A percentile compares a stretch with the other conserved stretches of the same genome.
These are phyloP conservation scores for Rubus idaeus DNA, from an alignment of 306 rosid species.

Conservation along the genomic window DNA sequence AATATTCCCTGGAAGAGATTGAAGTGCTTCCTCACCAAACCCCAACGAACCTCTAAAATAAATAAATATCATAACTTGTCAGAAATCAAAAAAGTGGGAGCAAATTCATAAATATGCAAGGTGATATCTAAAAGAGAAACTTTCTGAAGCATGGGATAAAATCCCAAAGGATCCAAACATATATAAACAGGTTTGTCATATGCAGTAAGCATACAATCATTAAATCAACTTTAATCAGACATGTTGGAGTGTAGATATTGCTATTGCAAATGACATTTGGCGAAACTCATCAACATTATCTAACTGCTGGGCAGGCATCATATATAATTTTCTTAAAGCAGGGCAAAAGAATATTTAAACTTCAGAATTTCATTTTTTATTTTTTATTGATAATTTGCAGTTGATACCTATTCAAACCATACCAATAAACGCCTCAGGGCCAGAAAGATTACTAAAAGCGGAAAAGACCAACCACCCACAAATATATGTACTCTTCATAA, in stretches of 20 bases:
- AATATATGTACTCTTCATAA: no score
- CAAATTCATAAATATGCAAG: not conserved
- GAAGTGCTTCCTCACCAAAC: slow-evolving; percentile 97
- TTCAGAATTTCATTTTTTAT: no score
- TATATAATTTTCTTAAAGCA: no score
- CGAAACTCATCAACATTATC: not conserved
- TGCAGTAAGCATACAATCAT: not conserved
- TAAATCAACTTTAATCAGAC: not conserved
- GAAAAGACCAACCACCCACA: no score
- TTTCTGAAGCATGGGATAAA: not conserved
- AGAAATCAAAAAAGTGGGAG: not conserved
- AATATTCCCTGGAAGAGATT: slow-evolving; percentile 82
- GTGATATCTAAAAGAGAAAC: slow-evolving; percentile 13
- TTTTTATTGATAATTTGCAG: no score
- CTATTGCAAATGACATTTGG: not conserved
- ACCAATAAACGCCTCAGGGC: no score
- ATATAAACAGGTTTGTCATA: not conserved
- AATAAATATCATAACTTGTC: slow-evolving; percentile 11
- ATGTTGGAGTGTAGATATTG: not conserved
- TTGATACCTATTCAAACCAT: no score
- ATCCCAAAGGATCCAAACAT: not conserved
- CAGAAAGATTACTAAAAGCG: no score
- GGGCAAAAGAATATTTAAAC: no score
- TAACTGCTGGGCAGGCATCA: not conserved
- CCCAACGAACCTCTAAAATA: slow-evolving; percentile 83